These are phyloP conservation scores for Eimeria praecox DNA, from an alignment of 169 alveolate genomes.

Conservation along the genomic window DNA sequence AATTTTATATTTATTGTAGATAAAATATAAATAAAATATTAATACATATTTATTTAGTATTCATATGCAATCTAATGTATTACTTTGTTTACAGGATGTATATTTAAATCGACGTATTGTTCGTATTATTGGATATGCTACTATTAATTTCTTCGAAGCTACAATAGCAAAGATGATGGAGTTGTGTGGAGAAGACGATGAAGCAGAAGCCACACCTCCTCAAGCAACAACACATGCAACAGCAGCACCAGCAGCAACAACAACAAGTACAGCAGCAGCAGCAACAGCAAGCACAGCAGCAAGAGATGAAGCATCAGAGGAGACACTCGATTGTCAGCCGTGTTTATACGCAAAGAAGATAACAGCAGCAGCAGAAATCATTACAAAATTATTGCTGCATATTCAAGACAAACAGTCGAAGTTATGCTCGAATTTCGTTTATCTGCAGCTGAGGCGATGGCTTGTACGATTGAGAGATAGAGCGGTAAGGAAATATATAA, in stretches of 20 bases:
- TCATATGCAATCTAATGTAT: not conserved
- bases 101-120: not conserved
- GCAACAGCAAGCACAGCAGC: not conserved
- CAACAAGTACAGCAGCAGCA: not conserved
- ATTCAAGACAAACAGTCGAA: not conserved
- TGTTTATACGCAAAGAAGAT: not conserved
- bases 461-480: not conserved
- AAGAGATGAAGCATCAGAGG: too few species aligned
- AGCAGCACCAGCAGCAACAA: not conserved
- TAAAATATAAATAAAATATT: not conserved
- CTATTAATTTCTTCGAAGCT: not conserved
- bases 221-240: not conserved
- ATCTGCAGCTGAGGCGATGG: slow-evolving; percentile 26
- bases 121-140: not conserved
- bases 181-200: not conserved
- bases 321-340: not conserved
- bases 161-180: not conserved
- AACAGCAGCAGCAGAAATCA: not conserved
- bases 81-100: not conserved
- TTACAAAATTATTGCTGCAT: not conserved
- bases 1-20: too few species aligned
- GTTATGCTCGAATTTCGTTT: not conserved
- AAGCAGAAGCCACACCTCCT: not conserved
- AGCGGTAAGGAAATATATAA: not conserved
- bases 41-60: too few species aligned